A percentile compares a stretch with the other conserved stretches of the same genome.
These are phyloP conservation scores for Bromus sterilis DNA, from an alignment of 176 grass and related monocot species.

Conservation along the genomic window DNA sequence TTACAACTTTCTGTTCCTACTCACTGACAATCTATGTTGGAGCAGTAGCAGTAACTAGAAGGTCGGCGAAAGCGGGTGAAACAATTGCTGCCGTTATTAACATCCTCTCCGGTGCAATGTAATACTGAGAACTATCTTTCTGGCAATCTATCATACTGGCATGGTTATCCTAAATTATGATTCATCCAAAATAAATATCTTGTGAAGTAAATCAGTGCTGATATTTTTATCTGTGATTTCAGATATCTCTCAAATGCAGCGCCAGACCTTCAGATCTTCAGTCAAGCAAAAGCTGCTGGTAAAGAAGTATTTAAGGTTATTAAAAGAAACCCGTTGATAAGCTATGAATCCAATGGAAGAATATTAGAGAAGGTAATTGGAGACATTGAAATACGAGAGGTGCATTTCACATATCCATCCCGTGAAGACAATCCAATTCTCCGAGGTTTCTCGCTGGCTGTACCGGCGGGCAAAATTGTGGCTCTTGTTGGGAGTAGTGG, in stretches of 20 bases:
- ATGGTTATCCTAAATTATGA: neutral
- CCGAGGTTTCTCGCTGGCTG: conserved; percentile 28
- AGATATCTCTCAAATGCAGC: conserved; percentile 63
- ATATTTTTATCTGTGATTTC: neutral
- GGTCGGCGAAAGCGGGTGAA: conserved; percentile 37
- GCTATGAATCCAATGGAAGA: conserved; percentile 19
- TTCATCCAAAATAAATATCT: neutral
- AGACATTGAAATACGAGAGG: conserved; percentile 26
- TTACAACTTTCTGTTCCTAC: conserved; percentile 55
- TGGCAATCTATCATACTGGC: neutral
- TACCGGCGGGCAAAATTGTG: conserved; percentile 24
- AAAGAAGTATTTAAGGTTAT: conserved; percentile 33
- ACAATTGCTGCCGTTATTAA: conserved; percentile 54
- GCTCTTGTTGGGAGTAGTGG: conserved; percentile 51
- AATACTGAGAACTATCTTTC: conserved; percentile 18
- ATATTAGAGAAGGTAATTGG: conserved; percentile 27
- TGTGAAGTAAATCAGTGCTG: neutral
- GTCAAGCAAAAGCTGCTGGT: conserved; percentile 42
- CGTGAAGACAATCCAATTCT: conserved; percentile 32
- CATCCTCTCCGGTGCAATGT: conserved; percentile 66
- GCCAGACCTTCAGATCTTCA: conserved; percentile 61
- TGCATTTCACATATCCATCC: conserved; percentile 52
- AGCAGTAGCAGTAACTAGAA: conserved; percentile 29
- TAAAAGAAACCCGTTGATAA: conserved; percentile 37
- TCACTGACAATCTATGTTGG: conserved; percentile 51